Evolutionary conservation across 83 land plant species (phyloP).

Genomic region (Larix sibirica): DNA sequence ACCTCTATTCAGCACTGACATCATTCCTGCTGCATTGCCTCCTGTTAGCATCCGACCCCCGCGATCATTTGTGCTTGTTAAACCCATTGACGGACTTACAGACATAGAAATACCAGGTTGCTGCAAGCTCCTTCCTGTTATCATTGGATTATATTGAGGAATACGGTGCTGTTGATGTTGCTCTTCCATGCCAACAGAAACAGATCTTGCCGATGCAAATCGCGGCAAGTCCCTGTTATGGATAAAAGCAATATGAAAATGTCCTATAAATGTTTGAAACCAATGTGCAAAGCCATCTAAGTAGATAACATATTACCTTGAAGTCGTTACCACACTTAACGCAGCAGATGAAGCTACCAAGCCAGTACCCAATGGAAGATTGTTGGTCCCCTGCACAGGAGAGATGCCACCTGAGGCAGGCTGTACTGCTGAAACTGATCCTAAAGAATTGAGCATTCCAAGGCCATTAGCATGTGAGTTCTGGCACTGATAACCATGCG

Average conservation of each 20-base stretch:
- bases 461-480: slow-evolving; percentile 34
- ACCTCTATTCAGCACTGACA: slow-evolving; percentile 46
- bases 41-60: slow-evolving; percentile 50
- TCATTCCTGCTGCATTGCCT: slow-evolving; percentile 57
- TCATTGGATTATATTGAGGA: slow-evolving; percentile 59
- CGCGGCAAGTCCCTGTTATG: slow-evolving; percentile 52
- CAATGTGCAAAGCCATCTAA: background rate
- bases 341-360: slow-evolving; percentile 41
- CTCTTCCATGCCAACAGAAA: slow-evolving; percentile 46
- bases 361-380: slow-evolving; percentile 32
- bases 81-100: slow-evolving; percentile 29
- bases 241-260: background rate
- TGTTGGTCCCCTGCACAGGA: slow-evolving; percentile 37
- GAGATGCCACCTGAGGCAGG: slow-evolving; percentile 36
- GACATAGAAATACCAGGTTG: slow-evolving; percentile 29
- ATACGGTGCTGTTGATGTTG: slow-evolving; percentile 48
- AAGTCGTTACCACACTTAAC: slow-evolving; percentile 19
- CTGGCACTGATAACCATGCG: slow-evolving; percentile 35
- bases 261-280: background rate
- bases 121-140: slow-evolving; percentile 41
- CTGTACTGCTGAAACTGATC: slow-evolving; percentile 28
- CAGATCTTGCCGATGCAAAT: slow-evolving; percentile 38
- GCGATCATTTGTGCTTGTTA: slow-evolving; percentile 26
- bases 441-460: slow-evolving; percentile 37
- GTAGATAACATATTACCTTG: slow-evolving; percentile 34